A percentile compares a stretch with the other conserved stretches of the same genome.
Conservation (phyloP, 2,329 filamentous ascomycete genomes). For the Neonectria magnoliae region DNA sequence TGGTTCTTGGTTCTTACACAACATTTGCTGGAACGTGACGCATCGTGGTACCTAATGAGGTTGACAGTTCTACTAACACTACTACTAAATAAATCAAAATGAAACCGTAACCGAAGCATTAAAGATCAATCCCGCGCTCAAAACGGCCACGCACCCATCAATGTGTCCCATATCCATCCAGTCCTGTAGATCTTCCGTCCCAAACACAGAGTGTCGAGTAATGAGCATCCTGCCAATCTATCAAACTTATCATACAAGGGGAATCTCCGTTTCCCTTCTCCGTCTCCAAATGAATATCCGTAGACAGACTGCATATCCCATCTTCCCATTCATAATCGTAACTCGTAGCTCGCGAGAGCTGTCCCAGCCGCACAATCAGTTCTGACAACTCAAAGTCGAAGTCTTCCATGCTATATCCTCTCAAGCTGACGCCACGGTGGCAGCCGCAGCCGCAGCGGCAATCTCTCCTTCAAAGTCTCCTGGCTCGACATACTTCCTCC, state of each 20-base stretch:
- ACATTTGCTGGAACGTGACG: not conserved
- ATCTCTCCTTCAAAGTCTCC: slow-evolving; percentile 51
- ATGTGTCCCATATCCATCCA: slow-evolving; percentile 10
- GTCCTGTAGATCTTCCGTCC: slow-evolving; percentile 19
- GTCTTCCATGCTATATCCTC: not conserved
- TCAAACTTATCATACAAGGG: slow-evolving; percentile 13
- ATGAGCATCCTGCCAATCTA: slow-evolving; percentile 13
- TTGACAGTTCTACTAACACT: slow-evolving; percentile 13
- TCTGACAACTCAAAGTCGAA: not conserved
- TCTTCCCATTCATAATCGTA: slow-evolving; percentile 15
- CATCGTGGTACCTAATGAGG: slow-evolving; percentile 4
- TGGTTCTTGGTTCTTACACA: too few species aligned
- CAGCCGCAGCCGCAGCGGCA: slow-evolving; percentile 24
- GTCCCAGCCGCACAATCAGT: slow-evolving; percentile 1
- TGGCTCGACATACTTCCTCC: slow-evolving; percentile 59
- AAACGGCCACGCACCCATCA: not conserved
- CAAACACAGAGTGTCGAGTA: not conserved
- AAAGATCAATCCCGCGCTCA: not conserved
- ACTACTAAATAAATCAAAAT: not conserved
- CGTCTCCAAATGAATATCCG: not conserved
- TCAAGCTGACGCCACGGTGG: slow-evolving; percentile 2
- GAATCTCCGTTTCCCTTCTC: not conserved
- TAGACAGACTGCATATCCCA: not conserved
- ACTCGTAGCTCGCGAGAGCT: slow-evolving; percentile 21
- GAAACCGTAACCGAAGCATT: not conserved